Evolutionary conservation across 2,329 filamentous ascomycete species (phyloP).

Genomic region (Alternaria longipes): DNA sequence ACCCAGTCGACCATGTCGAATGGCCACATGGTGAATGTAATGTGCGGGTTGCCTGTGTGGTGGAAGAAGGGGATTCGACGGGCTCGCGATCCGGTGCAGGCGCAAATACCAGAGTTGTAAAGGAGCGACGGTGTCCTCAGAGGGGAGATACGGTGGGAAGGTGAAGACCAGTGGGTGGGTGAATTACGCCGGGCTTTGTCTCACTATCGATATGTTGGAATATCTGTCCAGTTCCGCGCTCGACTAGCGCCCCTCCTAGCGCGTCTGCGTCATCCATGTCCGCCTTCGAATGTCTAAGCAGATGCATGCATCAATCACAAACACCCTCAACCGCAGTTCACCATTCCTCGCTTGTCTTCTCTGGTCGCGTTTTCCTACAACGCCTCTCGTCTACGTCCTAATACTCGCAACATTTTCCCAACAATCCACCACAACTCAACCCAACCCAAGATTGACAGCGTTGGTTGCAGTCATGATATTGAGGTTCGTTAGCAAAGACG

Average conservation of each 20-base stretch:
- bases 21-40: conserved; percentile 43
- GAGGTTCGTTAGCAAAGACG: conserved; percentile 59
- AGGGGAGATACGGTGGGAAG: conserved; percentile 6
- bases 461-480: conserved; percentile 70
- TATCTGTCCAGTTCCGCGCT: conserved; percentile 39
- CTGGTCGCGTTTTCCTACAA: conserved; percentile 5
- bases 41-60: conserved; percentile 11
- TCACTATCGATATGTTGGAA: conserved; percentile 26
- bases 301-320: conserved; percentile 15
- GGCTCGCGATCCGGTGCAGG: neutral
- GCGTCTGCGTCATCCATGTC: conserved; percentile 14
- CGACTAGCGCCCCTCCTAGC: conserved; percentile 18
- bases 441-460: conserved; percentile 4
- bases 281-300: conserved; percentile 1
- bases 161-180: conserved; percentile 13
- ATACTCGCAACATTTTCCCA: neutral
- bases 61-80: neutral
- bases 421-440: neutral
- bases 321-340: conserved; percentile 23
- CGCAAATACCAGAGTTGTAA: conserved; percentile 8
- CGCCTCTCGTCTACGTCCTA: neutral
- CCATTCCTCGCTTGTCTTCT: neutral
- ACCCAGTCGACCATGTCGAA: conserved; percentile 74
- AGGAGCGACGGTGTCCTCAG: conserved; percentile 29
- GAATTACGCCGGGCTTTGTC: conserved; percentile 9